Conservation (phyloP, 2,329 filamentous ascomycete species). For the Fusarium fracticaudum region DNA sequence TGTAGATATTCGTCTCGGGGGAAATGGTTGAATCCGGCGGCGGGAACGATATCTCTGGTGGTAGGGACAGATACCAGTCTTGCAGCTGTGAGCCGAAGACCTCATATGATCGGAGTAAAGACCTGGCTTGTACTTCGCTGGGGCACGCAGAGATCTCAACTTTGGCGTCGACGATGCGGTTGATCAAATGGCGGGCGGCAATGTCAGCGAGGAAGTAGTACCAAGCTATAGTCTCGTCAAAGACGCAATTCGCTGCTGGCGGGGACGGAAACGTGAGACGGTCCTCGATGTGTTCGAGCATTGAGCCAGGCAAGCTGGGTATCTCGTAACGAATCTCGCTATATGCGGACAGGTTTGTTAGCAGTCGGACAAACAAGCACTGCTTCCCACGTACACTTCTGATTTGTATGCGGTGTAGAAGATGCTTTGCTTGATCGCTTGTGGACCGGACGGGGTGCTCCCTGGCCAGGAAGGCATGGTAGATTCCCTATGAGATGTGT, state of each 20-base stretch:
- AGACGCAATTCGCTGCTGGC: neutral
- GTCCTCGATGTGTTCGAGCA: neutral
- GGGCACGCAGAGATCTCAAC: neutral
- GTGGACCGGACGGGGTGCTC: neutral
- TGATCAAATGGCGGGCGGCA: neutral
- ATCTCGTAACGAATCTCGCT: neutral
- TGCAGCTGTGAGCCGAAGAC: neutral
- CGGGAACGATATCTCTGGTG: neutral
- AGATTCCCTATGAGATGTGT: neutral
- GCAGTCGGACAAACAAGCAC: accelerated
- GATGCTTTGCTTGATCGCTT: neutral
- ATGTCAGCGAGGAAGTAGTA: neutral
- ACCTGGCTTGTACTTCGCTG: neutral
- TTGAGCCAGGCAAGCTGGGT: neutral
- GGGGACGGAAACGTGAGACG: neutral
- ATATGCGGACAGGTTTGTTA: neutral
- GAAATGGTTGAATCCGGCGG: neutral
- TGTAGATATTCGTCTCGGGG: neutral
- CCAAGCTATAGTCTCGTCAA: neutral
- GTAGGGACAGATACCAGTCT: neutral
- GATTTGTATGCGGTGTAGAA: neutral
- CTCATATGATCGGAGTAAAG: neutral
- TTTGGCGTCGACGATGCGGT: neutral
- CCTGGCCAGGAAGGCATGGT: neutral
- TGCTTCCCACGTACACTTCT: neutral